These are phyloP conservation scores for Juncus inflexus DNA, from an alignment of 176 grass and related monocot species.

Conservation along the genomic window DNA sequence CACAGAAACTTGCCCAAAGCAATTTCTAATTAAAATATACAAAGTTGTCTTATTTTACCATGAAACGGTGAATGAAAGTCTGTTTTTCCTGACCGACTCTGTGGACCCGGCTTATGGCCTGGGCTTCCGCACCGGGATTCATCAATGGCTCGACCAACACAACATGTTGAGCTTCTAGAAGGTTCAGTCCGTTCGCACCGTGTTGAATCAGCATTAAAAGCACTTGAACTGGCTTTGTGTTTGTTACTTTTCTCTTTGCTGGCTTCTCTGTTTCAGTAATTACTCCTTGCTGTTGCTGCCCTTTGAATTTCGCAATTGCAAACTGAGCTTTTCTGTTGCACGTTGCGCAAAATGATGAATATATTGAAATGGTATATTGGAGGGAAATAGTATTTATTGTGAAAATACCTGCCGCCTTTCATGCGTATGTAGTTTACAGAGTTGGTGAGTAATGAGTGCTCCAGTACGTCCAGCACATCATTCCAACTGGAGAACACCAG, in stretches of 20 bases:
- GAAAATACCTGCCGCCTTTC: slow-evolving; percentile 90
- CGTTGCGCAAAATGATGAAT: too few species aligned
- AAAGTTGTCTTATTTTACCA: slow-evolving; percentile 34
- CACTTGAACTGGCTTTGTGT: slow-evolving; percentile 51
- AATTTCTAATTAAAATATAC: too few species aligned
- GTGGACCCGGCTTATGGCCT: slow-evolving; percentile 90
- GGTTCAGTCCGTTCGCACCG: slow-evolving; percentile 93
- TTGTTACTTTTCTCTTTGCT: slow-evolving; percentile 22
- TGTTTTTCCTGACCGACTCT: slow-evolving; percentile 88
- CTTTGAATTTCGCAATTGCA: slow-evolving; percentile 87
- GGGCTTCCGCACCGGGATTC: slow-evolving; percentile 82
- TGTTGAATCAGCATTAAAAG: slow-evolving; percentile 90
- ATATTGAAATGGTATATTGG: background rate
- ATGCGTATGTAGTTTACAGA: slow-evolving; percentile 71
- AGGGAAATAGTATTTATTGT: background rate
- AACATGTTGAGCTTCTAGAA: slow-evolving; percentile 95
- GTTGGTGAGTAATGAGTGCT: slow-evolving; percentile 73
- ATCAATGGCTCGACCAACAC: slow-evolving; percentile 79
- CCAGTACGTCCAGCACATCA: slow-evolving; percentile 84
- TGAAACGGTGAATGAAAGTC: slow-evolving; percentile 89
- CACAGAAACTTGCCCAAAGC: too few species aligned
- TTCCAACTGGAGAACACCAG: slow-evolving; percentile 99
- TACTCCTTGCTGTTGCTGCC: slow-evolving; percentile 24
- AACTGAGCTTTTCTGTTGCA: slow-evolving; percentile 73
- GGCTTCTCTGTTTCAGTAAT: slow-evolving; percentile 21